Percentiles rank a stretch among this genome's conserved stretches.
Conservation (phyloP, 108 stramenopile species). For the Pseudonitzschia delicatissima region DNA sequence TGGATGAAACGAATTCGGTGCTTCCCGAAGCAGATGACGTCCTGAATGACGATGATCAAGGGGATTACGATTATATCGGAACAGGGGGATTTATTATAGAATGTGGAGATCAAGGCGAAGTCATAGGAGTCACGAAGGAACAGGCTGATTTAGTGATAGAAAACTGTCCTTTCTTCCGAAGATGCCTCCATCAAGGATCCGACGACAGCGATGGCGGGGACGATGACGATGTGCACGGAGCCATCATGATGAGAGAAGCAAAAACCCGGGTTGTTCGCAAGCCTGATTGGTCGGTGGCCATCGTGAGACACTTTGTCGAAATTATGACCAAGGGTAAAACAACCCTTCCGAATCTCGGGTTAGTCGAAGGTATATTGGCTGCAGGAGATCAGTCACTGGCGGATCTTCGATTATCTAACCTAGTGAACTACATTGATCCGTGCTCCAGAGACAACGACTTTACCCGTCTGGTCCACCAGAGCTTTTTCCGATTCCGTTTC, state of each 20-base stretch:
- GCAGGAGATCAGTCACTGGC: constrained; percentile 26
- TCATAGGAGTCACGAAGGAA: constrained; percentile 24
- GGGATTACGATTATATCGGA: constrained; percentile 29
- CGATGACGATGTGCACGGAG: not conserved
- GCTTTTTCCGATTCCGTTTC: constrained; percentile 15
- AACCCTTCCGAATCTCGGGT: constrained; percentile 7
- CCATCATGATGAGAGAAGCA: constrained; percentile 10
- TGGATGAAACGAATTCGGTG: not conserved
- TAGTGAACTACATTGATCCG: constrained; percentile 30
- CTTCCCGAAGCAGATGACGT: no score
- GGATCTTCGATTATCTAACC: constrained; percentile 14
- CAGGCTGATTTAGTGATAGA: constrained; percentile 5
- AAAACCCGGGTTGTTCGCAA: constrained; percentile 5
- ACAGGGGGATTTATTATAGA: constrained; percentile 28
- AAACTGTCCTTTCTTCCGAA: constrained; percentile 19
- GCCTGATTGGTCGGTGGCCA: constrained; percentile 21
- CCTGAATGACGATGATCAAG: not conserved
- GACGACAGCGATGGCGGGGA: not conserved
- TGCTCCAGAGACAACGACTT: constrained; percentile 4
- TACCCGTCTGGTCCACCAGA: constrained; percentile 1
- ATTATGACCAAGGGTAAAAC: constrained; percentile 22
- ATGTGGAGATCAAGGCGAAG: constrained; percentile 13
- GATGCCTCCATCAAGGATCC: constrained; percentile 9
- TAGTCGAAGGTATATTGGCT: constrained; percentile 11
- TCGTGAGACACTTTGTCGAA: constrained; percentile 25